A percentile compares a stretch with the other conserved stretches of the same genome.
Evolutionary conservation across 129 eudicot species (phyloP).

Genomic region (carrot (Daucus carota)): DH1_v3.0 NC_030384.2:31110001-31110500

Average conservation of each 20-base stretch:
- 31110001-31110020: neutral
- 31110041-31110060: neutral
- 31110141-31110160: neutral
- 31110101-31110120: neutral
- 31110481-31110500: slow-evolving; percentile 7
- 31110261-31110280: neutral
- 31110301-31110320: slow-evolving; percentile 1
- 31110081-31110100: neutral
- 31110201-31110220: neutral
- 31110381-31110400: slow-evolving; percentile 85
- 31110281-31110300: neutral
- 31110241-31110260: neutral
- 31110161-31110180: neutral
- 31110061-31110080: neutral
- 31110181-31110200: neutral
- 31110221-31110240: neutral
- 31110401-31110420: slow-evolving; percentile 93
- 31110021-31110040: neutral
- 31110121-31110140: no score
- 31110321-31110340: slow-evolving; percentile 2
- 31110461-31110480: neutral
- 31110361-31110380: slow-evolving; percentile 89
- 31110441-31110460: slow-evolving; percentile 76
- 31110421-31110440: slow-evolving; percentile 79
- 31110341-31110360: slow-evolving; percentile 87